Evolutionary conservation across 2,329 filamentous ascomycete species (phyloP).

Genomic region (Arthrobotrys conoides): DNA sequence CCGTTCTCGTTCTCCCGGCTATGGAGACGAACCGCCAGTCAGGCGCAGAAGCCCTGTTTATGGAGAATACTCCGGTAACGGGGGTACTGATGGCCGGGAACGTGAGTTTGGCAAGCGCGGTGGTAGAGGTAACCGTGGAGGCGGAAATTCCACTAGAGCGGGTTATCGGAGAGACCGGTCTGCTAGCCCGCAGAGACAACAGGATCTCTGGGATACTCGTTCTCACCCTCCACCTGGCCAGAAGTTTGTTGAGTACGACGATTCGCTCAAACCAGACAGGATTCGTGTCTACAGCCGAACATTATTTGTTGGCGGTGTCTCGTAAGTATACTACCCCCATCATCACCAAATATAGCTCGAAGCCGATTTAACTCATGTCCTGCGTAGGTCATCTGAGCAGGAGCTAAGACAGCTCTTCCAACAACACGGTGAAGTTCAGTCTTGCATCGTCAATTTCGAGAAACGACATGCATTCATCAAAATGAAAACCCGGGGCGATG

Average conservation of each 20-base stretch:
- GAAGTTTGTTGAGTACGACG: constrained; percentile 87
- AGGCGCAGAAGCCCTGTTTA: constrained; percentile 75
- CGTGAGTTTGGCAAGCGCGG: constrained; percentile 72
- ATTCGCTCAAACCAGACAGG: constrained; percentile 78
- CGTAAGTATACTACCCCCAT: constrained; percentile 71
- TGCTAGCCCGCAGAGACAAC: constrained; percentile 77
- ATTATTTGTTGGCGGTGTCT: constrained; percentile 95
- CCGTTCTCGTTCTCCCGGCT: constrained; percentile 83
- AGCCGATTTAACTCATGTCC: constrained; percentile 64
- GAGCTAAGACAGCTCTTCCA: constrained; percentile 86
- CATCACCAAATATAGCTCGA: background rate
- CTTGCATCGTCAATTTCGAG: constrained; percentile 97
- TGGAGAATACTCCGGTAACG: constrained; percentile 80
- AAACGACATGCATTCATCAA: constrained; percentile 99
- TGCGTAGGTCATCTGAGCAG: constrained; percentile 77
- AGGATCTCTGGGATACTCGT: constrained; percentile 61
- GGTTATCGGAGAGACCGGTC: constrained; percentile 75
- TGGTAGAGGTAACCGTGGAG: constrained; percentile 71
- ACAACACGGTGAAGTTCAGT: constrained; percentile 89
- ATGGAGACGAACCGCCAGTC: constrained; percentile 75
- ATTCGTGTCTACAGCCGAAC: constrained; percentile 95
- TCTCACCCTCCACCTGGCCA: constrained; percentile 66
- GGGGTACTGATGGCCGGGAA: constrained; percentile 74
- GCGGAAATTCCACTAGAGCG: constrained; percentile 70
- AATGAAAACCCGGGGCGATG: constrained; percentile 91